These are phyloP conservation scores for Tolypocladium cylindrosporum DNA, from an alignment of 2,329 filamentous ascomycete species.

Conservation along the genomic window DNA sequence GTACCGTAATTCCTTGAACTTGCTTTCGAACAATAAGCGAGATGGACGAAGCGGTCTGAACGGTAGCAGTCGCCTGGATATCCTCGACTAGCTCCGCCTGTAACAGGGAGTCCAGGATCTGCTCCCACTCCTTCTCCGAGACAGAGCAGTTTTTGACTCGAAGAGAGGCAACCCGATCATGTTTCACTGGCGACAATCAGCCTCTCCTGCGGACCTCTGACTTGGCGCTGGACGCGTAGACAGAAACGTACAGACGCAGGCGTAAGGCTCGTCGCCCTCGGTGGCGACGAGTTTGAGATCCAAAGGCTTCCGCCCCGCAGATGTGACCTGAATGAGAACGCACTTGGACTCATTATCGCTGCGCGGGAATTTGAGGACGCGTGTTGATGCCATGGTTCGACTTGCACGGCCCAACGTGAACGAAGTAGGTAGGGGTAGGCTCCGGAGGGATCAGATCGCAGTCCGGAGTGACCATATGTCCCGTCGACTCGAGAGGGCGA, in stretches of 20 bases:
- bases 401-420: neutral
- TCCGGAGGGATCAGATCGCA: neutral
- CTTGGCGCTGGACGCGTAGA: too few species aligned
- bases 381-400: slow-evolving; percentile 11
- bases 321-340: slow-evolving; percentile 50
- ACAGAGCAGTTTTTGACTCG: slow-evolving; percentile 44
- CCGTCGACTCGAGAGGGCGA: too few species aligned
- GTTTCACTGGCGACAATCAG: slow-evolving; percentile 36
- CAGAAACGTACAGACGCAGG: slow-evolving; percentile 38
- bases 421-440: neutral
- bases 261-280: slow-evolving; percentile 53
- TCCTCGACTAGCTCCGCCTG: slow-evolving; percentile 38
- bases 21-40: slow-evolving; percentile 55
- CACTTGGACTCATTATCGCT: slow-evolving; percentile 41
- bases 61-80: slow-evolving; percentile 50
- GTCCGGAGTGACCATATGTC: neutral
- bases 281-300: slow-evolving; percentile 60
- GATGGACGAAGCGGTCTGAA: slow-evolving; percentile 41
- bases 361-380: slow-evolving; percentile 49
- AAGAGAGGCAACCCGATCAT: slow-evolving; percentile 42
- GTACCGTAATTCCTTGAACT: slow-evolving; percentile 58
- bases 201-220: too few species aligned
- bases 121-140: slow-evolving; percentile 56
- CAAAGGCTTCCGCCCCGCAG: slow-evolving; percentile 39
- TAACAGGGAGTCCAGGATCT: slow-evolving; percentile 47